Evolutionary conservation across 768 basidiomycete species (phyloP).

Genomic region (Ramaria sp.): DNA sequence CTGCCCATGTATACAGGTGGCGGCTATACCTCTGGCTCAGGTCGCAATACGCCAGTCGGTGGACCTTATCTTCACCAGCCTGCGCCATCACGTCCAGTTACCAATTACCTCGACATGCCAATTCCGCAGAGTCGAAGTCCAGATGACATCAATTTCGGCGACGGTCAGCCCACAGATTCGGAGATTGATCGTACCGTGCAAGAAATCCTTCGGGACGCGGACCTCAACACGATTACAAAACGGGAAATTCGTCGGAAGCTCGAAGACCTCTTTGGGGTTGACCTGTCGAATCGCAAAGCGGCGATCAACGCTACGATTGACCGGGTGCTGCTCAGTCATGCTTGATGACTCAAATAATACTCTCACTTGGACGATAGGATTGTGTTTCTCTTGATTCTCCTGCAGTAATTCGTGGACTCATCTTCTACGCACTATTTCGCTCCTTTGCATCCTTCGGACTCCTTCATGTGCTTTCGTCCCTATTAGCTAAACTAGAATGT

Average conservation of each 20-base stretch:
- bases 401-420: neutral
- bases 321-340: slow-evolving; percentile 47
- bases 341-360: neutral
- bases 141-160: slow-evolving; percentile 37
- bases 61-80: slow-evolving; percentile 35
- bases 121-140: slow-evolving; percentile 46
- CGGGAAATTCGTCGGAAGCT: slow-evolving; percentile 77
- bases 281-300: slow-evolving; percentile 59
- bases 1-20: slow-evolving; percentile 28
- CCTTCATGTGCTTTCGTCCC: neutral
- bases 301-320: slow-evolving; percentile 76
- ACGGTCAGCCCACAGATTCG: slow-evolving; percentile 43
- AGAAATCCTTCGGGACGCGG: slow-evolving; percentile 62
- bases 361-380: neutral
- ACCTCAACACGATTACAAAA: slow-evolving; percentile 88
- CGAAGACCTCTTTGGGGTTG: slow-evolving; percentile 74
- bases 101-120: slow-evolving; percentile 68
- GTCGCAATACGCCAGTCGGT: slow-evolving; percentile 57
- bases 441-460: slow-evolving; percentile 5
- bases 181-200: slow-evolving; percentile 72
- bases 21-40: slow-evolving; percentile 53
- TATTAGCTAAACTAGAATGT: neutral
- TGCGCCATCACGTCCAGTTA: slow-evolving; percentile 56
- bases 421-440: neutral
- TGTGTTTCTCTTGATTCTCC: neutral